These are phyloP conservation scores for Eucalyptus fibrosa DNA, from an alignment of 345 rosid species.

Conservation along the genomic window DNA sequence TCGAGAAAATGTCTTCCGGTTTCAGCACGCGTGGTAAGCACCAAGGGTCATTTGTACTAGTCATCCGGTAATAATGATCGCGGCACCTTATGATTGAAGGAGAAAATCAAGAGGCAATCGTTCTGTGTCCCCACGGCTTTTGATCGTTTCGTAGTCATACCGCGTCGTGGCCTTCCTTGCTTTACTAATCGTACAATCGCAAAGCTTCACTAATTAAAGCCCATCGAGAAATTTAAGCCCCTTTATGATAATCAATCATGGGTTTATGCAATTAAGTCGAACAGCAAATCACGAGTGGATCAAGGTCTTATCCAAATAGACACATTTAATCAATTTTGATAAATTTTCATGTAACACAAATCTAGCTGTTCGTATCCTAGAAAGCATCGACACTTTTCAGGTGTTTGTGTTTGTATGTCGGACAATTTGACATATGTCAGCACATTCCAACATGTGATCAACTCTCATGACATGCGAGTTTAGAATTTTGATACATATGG, in stretches of 20 bases:
- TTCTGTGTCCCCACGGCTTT: not conserved
- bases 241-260: not conserved
- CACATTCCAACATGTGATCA: too few species aligned
- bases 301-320: not conserved
- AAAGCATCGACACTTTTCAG: fast-evolving
- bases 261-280: not conserved
- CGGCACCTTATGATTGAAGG: not conserved
- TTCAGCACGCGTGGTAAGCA: not conserved
- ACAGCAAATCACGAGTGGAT: not conserved
- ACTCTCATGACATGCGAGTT: fast-evolving
- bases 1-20: not conserved
- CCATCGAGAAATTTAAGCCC: not conserved
- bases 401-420: too few species aligned
- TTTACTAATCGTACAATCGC: not conserved
- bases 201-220: not conserved
- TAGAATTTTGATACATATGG: fast-evolving
- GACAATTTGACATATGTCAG: too few species aligned
- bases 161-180: not conserved
- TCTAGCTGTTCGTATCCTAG: too few species aligned
- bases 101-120: not conserved
- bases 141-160: not conserved
- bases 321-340: too few species aligned
- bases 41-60: not conserved
- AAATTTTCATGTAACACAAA: too few species aligned
- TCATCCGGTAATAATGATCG: not conserved